Evolutionary conservation across 306 rosid genomes (phyloP).

Genomic region (Rosa persica): DNA sequence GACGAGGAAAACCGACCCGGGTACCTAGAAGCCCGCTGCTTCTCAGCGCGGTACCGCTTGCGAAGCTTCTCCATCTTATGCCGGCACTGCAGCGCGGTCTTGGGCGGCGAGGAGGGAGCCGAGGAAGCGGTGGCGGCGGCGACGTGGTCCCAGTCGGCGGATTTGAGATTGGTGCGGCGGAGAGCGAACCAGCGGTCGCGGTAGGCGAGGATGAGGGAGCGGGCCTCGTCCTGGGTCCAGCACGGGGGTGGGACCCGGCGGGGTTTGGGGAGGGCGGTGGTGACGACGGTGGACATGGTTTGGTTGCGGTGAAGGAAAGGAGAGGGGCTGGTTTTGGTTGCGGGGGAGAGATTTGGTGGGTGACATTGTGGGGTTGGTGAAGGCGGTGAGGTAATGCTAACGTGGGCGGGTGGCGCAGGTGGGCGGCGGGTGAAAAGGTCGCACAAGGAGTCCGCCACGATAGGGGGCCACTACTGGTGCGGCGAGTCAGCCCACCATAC

Average conservation of each 20-base stretch:
- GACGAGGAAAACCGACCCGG: constrained; percentile 42
- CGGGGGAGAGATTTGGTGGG: not conserved
- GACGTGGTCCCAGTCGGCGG: constrained; percentile 72
- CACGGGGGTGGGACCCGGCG: constrained; percentile 72
- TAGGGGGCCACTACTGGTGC: too few species aligned
- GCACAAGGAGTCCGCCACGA: too few species aligned
- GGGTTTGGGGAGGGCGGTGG: constrained; percentile 12
- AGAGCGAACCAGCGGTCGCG: constrained; percentile 65
- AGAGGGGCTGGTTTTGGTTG: not conserved
- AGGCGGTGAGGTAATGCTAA: not conserved
- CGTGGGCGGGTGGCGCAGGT: too few species aligned
- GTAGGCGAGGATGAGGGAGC: constrained; percentile 41
- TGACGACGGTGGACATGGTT: constrained; percentile 11
- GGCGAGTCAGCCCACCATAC: too few species aligned
- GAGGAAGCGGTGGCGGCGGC: constrained; percentile 49
- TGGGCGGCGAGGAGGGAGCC: constrained; percentile 39
- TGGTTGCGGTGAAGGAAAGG: not conserved
- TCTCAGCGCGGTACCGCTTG: constrained; percentile 67
- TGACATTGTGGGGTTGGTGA: not conserved
- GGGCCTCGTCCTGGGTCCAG: constrained; percentile 64
- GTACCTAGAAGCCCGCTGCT: constrained; percentile 50
- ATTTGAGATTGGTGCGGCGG: constrained; percentile 58
- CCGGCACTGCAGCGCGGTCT: constrained; percentile 80
- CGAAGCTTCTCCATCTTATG: constrained; percentile 83
- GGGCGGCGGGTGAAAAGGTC: too few species aligned